Evolutionary conservation across 2,329 filamentous ascomycete species (phyloP), one percentile per base, ranked within the genome.

Genomic region (Trichoderma asperellum): DNA sequence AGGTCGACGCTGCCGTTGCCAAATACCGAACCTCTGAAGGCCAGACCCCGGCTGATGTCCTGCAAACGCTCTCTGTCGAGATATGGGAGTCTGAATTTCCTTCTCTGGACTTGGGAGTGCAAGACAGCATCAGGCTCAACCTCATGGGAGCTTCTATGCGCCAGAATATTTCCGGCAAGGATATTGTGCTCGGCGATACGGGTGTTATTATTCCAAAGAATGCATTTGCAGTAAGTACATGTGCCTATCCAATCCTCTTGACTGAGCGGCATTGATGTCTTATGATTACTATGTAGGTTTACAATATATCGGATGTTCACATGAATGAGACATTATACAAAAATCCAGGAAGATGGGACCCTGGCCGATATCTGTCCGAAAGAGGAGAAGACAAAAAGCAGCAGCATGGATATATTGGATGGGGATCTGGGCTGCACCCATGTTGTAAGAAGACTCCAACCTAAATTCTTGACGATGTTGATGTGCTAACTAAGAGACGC

Each of bases 61-160:
- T 89, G 1, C 76, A 79, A 43, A 74, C 78, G 2, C 76, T 89
- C 0, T 80, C 81, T 0, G 74, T 87, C 34, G 84, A 87, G 16
- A 83, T 82, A 0, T 89, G 86, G 86, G 86, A 89, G 73, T 63
- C 75, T 14, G 83, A 86, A 21, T 88, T 89, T 70, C 85, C 86
- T 0, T 70, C 81, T 6, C 77, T 88, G 37, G 83, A 87, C 69
- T 68, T 86, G 32, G 85, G 83, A 57, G 77, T 89, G 47, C 81
- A 82, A 52, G 87, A 89, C 70, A 81, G 81, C 16, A 87, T 89
- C 69, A 82, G 87, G 2, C 72, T 88, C 29, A 82, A 83, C 37
- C 72, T 83, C 8, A 75, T 81, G 0, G 86, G 86, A 6, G 79
- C 81, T 0, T 79, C 81, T 0, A 85, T 88, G 73, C 80, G 87